Conservation (phyloP, 208 protist species). For the Angomonas ambiguus region DNA sequence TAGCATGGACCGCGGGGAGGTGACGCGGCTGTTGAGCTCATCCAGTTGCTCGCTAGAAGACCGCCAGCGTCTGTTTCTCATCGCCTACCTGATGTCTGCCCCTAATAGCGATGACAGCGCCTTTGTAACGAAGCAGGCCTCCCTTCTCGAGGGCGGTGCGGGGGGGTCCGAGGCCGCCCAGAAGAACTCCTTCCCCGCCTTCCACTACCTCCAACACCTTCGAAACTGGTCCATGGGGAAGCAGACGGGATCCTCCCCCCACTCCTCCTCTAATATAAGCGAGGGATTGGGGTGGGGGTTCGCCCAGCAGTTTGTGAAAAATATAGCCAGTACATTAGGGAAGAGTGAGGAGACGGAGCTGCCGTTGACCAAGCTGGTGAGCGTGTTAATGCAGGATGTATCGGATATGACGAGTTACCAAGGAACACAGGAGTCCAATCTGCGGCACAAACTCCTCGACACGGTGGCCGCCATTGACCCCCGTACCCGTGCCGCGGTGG, state of each 20-base stretch:
- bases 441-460: constrained; percentile 37
- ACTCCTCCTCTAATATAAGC: constrained; percentile 15
- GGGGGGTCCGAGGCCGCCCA: constrained; percentile 9
- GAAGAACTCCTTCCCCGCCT: constrained; percentile 49
- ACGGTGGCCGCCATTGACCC: constrained; percentile 73
- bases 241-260: neutral
- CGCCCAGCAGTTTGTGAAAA: constrained; percentile 83
- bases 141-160: constrained; percentile 11
- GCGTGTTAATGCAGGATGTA: constrained; percentile 76
- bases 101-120: constrained; percentile 36
- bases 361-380: constrained; percentile 82
- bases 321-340: constrained; percentile 69
- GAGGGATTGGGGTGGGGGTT: constrained; percentile 80
- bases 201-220: constrained; percentile 75
- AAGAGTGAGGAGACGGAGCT: constrained; percentile 56
- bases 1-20: constrained; percentile 67
- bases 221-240: constrained; percentile 53
- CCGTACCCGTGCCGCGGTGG: constrained; percentile 50
- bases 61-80: constrained; percentile 73
- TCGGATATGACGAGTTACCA: constrained; percentile 7
- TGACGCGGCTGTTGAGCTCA: constrained; percentile 49
- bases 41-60: constrained; percentile 50
- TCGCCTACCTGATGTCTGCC: constrained; percentile 66
- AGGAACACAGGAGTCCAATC: constrained; percentile 4
- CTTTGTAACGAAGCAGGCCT: constrained; percentile 26